phyloP scores from a whole-genome alignment of 768 basidiomycete genomes.

The Psilocybe cubensis region DNA sequence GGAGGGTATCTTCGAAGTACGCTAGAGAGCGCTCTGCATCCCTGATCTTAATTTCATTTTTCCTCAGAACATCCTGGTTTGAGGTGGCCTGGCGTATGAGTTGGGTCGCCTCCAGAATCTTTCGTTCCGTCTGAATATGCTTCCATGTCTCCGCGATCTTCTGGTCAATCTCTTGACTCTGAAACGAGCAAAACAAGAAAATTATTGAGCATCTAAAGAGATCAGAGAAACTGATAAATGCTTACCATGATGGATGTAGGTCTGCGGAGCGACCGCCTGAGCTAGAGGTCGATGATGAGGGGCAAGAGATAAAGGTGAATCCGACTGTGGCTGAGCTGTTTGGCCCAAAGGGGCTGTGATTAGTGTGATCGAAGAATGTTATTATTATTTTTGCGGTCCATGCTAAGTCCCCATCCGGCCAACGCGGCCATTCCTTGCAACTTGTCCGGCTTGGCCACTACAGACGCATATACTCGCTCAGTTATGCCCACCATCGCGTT shows the following conservation, averaged over 20 bases:
- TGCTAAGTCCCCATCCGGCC: constrained; percentile 13
- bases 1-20: constrained; percentile 87
- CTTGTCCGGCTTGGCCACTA: not conserved
- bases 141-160: constrained; percentile 92
- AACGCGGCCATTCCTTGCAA: not conserved
- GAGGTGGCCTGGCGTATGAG: constrained; percentile 79
- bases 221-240: constrained; percentile 11
- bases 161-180: constrained; percentile 79
- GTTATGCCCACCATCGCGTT: constrained; percentile 35
- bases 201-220: constrained; percentile 22
- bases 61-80: constrained; percentile 84
- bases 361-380: constrained; percentile 21
- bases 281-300: constrained; percentile 27
- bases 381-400: constrained; percentile 14
- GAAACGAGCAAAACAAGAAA: constrained; percentile 17
- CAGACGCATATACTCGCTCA: not conserved
- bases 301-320: constrained; percentile 32
- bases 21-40: constrained; percentile 83
- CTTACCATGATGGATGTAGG: constrained; percentile 30
- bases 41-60: constrained; percentile 83
- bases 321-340: constrained; percentile 28
- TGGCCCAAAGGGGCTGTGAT: constrained; percentile 33
- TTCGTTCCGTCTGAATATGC: constrained; percentile 91
- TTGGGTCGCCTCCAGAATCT: constrained; percentile 86
- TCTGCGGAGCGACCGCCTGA: constrained; percentile 26